Evolutionary conservation across 257 asterid species (phyloP).

Genomic region (Nicotiana sylvestris): DNA sequence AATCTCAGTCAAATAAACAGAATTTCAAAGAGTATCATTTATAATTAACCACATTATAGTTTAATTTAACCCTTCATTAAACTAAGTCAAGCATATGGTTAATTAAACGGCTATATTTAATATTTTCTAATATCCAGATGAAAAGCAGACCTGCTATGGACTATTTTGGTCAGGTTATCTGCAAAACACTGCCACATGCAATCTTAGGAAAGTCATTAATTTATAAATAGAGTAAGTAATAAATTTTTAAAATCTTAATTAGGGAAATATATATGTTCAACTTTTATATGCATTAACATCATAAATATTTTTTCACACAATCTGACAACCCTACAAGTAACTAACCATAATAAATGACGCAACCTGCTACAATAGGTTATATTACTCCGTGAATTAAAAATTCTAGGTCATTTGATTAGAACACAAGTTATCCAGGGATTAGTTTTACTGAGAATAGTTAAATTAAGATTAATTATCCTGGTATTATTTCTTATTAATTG

Average conservation of each 20-base stretch:
- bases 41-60: background rate
- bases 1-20: conserved; percentile 45
- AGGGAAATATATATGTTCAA: background rate
- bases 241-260: background rate
- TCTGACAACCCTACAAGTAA: no score
- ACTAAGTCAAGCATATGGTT: conserved; percentile 7
- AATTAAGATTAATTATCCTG: no score
- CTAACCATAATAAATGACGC: no score
- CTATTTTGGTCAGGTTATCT: conserved; percentile 10
- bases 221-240: background rate
- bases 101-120: background rate
- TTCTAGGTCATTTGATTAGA: no score
- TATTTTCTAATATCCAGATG: background rate
- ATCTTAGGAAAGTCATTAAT: background rate
- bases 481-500: no score
- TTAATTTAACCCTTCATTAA: background rate
- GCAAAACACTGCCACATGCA: conserved; percentile 2
- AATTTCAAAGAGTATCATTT: conserved; percentile 33
- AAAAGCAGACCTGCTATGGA: conserved; percentile 1
- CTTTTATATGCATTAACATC: no score
- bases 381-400: no score
- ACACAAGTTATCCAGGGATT: no score
- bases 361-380: no score
- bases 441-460: no score
- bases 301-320: no score